phyloP scores from a whole-genome alignment of 2,329 filamentous ascomycete species.

The Fusarium xylarioides region DNA sequence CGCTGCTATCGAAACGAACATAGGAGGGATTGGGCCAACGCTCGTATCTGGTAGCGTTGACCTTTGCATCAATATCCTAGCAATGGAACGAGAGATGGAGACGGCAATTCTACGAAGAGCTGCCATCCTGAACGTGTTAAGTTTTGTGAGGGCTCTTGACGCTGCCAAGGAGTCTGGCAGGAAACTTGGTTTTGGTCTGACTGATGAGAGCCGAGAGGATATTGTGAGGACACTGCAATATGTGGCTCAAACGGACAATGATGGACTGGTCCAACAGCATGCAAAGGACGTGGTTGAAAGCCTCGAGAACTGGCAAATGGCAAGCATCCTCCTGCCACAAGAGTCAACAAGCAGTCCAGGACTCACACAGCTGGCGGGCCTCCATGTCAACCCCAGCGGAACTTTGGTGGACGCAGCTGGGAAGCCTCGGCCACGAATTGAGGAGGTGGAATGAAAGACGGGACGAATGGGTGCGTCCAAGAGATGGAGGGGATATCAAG shows the following conservation, averaged over 20 bases:
- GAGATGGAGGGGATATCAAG: conserved; percentile 6
- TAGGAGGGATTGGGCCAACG: conserved; percentile 62
- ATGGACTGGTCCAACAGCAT: conserved; percentile 74
- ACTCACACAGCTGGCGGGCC: conserved; percentile 49
- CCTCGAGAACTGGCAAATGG: conserved; percentile 68
- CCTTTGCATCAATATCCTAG: conserved; percentile 68
- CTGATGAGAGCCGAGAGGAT: conserved; percentile 65
- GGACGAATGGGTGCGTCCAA: conserved; percentile 6
- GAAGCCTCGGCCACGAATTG: conserved; percentile 57
- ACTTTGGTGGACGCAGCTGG: conserved; percentile 38
- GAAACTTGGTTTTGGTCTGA: conserved; percentile 63
- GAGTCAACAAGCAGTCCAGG: conserved; percentile 35
- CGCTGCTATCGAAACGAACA: conserved; percentile 66
- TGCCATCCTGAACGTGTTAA: conserved; percentile 70
- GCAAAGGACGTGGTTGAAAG: conserved; percentile 73
- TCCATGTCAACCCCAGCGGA: conserved; percentile 48
- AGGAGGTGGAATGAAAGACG: conserved; percentile 66
- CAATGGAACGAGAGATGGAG: conserved; percentile 67
- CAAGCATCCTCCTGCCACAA: conserved; percentile 55
- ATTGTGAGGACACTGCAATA: conserved; percentile 71
- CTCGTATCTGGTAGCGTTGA: conserved; percentile 68
- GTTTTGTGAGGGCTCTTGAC: conserved; percentile 69
- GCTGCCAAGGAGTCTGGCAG: conserved; percentile 57
- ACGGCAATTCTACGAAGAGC: conserved; percentile 73
- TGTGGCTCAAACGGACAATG: conserved; percentile 71